Base-by-base conservation (phyloP, 1,284 basidiomycete species). In the Cryptococcus sp. region DNA sequence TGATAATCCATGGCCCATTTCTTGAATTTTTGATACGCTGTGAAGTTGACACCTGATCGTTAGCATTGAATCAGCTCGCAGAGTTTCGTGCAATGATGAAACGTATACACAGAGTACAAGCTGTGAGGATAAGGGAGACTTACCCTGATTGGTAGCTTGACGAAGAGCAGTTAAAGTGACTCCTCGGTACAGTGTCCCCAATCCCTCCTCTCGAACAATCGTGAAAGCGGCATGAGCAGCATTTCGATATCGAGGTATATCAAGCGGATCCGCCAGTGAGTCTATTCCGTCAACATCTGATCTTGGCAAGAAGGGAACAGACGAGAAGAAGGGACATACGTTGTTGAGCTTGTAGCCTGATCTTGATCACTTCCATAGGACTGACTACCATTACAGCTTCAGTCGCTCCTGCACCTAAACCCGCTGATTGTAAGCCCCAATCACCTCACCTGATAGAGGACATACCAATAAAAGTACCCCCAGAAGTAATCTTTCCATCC, bases 301-400 rank as follows among this genome's bases (percentile, higher is more conserved):
- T 32, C 14, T 18, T 4, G 13, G 23, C 9, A 21, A 39, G 24
- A 3, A 13, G 16, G 16, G 23, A 41, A 28, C n/a, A 37, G 13
- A 44, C 34, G 34, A 28, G 11, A 11, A 28, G 11, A 11, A 28
- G 28, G n/a, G n/a, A 66, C 67, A 60, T 49, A 70, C 69, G 94
- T 72, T 91, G 88, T 73, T 98, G 96, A 7, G 96, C 94, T 77
- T 99, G 94, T 63, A 99, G 79, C 50, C 96, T 85, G 70, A 99
- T 98, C 80, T 98, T 99, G 71, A 98, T 91, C 41, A 98, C 94
- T 73, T 99, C 94, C 94, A 99, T 98, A 0, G 94, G 94, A 53
- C 90, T 96, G 11, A 98, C 94, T 37, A 98, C 91, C 10, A 85
- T 80, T 16, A 99, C 85, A 5, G 94, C 94, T 77, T 96, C 94